A percentile compares a stretch with the other conserved stretches of the same genome.
Evolutionary conservation across 2,329 filamentous ascomycete genomes (phyloP).

Genomic region (Colletotrichum lini): DNA sequence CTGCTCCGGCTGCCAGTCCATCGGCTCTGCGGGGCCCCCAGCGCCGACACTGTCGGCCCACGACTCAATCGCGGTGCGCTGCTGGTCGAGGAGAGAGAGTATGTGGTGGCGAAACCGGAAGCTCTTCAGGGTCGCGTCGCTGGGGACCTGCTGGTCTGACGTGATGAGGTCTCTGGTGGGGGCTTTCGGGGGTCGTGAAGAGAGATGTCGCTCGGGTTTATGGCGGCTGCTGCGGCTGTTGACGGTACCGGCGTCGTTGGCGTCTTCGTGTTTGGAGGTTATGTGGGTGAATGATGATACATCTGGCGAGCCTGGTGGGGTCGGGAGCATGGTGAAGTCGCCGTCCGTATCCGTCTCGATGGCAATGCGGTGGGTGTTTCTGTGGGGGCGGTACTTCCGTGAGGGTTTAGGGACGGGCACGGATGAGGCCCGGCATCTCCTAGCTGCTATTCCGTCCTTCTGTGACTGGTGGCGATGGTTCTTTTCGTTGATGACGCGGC

Average conservation of each 20-base stretch:
- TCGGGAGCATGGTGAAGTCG: slow-evolving; percentile 31
- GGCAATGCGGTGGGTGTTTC: not conserved
- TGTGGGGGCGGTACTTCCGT: slow-evolving; percentile 7
- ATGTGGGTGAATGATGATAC: not conserved
- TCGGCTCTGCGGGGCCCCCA: slow-evolving; percentile 43
- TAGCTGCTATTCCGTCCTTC: not conserved
- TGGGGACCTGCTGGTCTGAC: not conserved
- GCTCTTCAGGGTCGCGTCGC: slow-evolving; percentile 15
- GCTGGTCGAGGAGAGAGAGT: slow-evolving; percentile 35
- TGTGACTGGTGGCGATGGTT: not conserved
- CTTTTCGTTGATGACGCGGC: slow-evolving; percentile 1
- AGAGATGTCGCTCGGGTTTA: not conserved
- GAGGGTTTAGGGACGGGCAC: not conserved
- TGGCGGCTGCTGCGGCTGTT: not conserved
- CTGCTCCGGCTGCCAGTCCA: slow-evolving; percentile 48
- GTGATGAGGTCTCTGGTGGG: not conserved
- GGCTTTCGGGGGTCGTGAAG: not conserved
- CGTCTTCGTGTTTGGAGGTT: not conserved
- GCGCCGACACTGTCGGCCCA: slow-evolving; percentile 44
- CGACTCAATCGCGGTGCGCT: slow-evolving; percentile 35
- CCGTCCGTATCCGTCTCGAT: slow-evolving; percentile 24
- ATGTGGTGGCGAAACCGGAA: slow-evolving; percentile 30
- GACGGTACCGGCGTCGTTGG: not conserved
- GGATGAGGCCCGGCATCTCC: not conserved
- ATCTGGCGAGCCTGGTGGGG: slow-evolving; percentile 8